Evolutionary conservation across 2,329 filamentous ascomycete genomes (phyloP).

Genomic region (Xylariaceae sp.): DNA sequence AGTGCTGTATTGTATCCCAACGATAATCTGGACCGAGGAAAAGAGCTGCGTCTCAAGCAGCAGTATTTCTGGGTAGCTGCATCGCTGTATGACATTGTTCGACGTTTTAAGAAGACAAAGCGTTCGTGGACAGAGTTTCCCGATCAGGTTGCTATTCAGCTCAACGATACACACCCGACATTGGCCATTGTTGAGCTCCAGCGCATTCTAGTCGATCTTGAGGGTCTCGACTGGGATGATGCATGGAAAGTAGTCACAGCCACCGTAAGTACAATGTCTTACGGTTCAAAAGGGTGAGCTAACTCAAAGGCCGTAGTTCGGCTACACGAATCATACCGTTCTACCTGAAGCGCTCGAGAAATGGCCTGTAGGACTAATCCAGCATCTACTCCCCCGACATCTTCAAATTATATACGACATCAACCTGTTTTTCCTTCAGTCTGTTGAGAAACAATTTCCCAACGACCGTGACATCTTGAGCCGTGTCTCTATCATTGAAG

Average conservation of each 20-base stretch:
- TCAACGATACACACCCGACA: constrained; percentile 97
- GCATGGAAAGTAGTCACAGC: constrained; percentile 78
- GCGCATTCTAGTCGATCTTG: constrained; percentile 83
- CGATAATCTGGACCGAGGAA: constrained; percentile 92
- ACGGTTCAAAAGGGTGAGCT: constrained; percentile 10
- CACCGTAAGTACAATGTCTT: constrained; percentile 47
- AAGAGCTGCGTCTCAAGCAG: constrained; percentile 96
- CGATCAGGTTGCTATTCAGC: constrained; percentile 92
- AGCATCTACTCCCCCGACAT: constrained; percentile 89
- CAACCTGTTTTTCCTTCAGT: constrained; percentile 89
- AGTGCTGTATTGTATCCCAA: constrained; percentile 97
- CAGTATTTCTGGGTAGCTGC: constrained; percentile 99
- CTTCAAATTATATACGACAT: constrained; percentile 98
- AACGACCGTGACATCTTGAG: constrained; percentile 80
- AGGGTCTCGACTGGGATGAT: constrained; percentile 88
- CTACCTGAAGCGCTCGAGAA: constrained; percentile 96
- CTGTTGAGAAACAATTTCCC: constrained; percentile 85
- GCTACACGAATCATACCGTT: constrained; percentile 98
- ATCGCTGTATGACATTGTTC: constrained; percentile 91
- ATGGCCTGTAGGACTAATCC: constrained; percentile 90
- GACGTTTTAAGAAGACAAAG: constrained; percentile 96
- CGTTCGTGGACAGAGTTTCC: constrained; percentile 88
- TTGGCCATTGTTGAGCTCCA: constrained; percentile 94
- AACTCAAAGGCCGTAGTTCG: constrained; percentile 53
- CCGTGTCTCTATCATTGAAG: constrained; percentile 95